A percentile compares a stretch with the other conserved stretches of the same genome.
Evolutionary conservation across 106 monocot species (phyloP).

Genomic region (Gastrodia elata): DNA sequence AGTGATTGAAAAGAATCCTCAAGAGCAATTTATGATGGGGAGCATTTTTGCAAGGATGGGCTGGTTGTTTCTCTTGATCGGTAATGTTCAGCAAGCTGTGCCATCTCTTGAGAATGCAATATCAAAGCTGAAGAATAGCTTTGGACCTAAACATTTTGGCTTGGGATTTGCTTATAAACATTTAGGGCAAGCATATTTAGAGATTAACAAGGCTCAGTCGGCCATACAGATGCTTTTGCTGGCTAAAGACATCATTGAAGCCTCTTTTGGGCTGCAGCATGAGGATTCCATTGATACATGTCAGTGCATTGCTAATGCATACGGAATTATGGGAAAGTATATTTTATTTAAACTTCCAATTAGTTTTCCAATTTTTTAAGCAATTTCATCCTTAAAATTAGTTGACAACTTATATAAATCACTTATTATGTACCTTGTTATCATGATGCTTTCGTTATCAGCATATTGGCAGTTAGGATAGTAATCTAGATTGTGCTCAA

Average conservation of each 20-base stretch:
- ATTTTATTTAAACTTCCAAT: not conserved
- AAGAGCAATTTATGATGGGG: conserved; percentile 60
- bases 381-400: too few species aligned
- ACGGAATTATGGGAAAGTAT: conserved; percentile 44
- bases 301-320: conserved; percentile 63
- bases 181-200: conserved; percentile 53
- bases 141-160: conserved; percentile 61
- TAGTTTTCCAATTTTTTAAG: too few species aligned
- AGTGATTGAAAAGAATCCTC: conserved; percentile 39
- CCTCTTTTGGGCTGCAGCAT: conserved; percentile 27
- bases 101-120: conserved; percentile 61
- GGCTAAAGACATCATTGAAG: conserved; percentile 35
- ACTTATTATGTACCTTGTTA: not conserved
- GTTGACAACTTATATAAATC: not conserved
- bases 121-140: conserved; percentile 58
- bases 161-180: conserved; percentile 59
- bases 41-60: conserved; percentile 71
- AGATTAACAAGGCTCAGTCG: conserved; percentile 20
- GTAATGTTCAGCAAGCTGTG: conserved; percentile 45
- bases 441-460: not conserved
- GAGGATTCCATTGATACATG: conserved; percentile 51
- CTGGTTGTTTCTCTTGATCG: conserved; percentile 66
- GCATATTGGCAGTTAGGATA: not conserved
- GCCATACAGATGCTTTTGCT: conserved; percentile 29
- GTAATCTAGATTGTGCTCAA: not conserved